phyloP scores from a whole-genome alignment of 2,329 filamentous ascomycete genomes.

The Bipolaris zeicola region DNA sequence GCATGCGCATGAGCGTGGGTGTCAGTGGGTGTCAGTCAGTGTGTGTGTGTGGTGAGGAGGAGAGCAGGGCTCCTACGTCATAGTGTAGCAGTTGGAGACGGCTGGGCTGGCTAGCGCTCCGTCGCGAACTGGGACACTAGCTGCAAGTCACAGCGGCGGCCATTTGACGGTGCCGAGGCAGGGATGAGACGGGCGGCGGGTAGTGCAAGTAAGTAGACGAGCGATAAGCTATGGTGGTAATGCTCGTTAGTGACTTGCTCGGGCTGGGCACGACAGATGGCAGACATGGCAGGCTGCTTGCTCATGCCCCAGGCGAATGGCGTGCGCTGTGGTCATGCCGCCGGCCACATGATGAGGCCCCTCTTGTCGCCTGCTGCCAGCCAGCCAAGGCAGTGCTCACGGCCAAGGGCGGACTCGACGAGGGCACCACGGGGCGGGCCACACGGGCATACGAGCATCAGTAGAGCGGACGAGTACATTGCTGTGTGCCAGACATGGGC shows the following conservation, averaged over 20 bases:
- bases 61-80: neutral
- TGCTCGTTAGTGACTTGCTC: too few species aligned
- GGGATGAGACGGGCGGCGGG: neutral
- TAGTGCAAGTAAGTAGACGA: neutral
- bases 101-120: neutral
- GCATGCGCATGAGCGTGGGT: neutral
- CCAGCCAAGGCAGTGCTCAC: neutral
- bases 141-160: neutral
- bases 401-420: neutral
- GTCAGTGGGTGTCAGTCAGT: too few species aligned
- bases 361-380: neutral
- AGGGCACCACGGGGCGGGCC: neutral
- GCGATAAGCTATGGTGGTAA: neutral
- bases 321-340: constrained; percentile 34
- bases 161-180: neutral
- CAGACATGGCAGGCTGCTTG: constrained; percentile 23
- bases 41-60: neutral
- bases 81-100: neutral
- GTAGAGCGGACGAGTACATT: too few species aligned
- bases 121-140: neutral
- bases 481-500: too few species aligned
- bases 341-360: constrained; percentile 26
- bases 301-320: constrained; percentile 28
- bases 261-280: neutral
- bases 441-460: neutral